Evolutionary conservation across 768 basidiomycete genomes (phyloP).

Genomic region (Austroboletus festivus): DNA sequence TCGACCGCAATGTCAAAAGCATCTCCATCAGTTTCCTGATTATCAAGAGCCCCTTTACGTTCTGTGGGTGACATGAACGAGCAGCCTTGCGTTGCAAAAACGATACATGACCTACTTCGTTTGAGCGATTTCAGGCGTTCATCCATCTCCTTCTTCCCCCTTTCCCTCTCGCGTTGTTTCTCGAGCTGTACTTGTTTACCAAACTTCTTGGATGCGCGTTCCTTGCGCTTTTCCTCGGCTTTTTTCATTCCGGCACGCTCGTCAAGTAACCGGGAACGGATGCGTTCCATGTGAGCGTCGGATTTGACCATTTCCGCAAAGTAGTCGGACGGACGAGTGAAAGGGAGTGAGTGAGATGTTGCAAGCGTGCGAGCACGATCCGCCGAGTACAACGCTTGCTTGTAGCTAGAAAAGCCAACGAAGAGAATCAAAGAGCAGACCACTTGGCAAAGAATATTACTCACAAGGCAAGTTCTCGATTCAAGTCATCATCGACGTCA

Average conservation of each 20-base stretch:
- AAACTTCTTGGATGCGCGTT: constrained; percentile 95
- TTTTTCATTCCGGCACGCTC: constrained; percentile 87
- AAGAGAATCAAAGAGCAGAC: background rate
- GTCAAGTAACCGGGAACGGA: constrained; percentile 85
- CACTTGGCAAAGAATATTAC: constrained; percentile 19
- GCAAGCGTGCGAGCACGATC: constrained; percentile 73
- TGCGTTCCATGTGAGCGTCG: constrained; percentile 96
- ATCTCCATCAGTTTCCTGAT: constrained; percentile 47
- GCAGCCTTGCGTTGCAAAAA: background rate
- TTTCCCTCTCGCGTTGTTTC: constrained; percentile 87
- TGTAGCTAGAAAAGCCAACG: constrained; percentile 73
- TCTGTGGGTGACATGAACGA: constrained; percentile 43
- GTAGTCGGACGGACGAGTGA: constrained; percentile 89
- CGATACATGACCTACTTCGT: constrained; percentile 57
- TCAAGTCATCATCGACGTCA: constrained; percentile 84
- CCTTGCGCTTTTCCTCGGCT: constrained; percentile 85
- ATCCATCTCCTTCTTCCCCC: constrained; percentile 87
- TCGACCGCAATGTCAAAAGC: constrained; percentile 90
- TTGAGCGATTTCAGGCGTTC: constrained; percentile 85
- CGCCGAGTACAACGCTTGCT: constrained; percentile 88
- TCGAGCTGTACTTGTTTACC: constrained; percentile 97
- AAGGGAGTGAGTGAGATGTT: constrained; percentile 74
- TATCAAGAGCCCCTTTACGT: constrained; percentile 78
- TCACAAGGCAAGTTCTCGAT: constrained; percentile 94
- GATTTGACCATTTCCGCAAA: constrained; percentile 99